Base-by-base conservation (phyloP, 441 rosid species). In the Hura crepitans region DNA sequence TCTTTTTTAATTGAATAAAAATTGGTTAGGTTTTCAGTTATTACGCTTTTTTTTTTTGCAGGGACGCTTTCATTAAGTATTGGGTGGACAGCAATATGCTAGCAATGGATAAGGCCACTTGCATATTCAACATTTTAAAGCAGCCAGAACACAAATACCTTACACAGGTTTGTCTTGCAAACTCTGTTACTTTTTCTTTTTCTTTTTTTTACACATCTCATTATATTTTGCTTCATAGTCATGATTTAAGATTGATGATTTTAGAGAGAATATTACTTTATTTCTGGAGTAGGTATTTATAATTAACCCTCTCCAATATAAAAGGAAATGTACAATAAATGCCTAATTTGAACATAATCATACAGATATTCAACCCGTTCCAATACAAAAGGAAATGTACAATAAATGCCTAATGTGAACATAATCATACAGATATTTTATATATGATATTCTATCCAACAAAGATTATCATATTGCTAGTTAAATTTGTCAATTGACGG, bases 1-100 rank as follows among this genome's bases (percentile, higher is more conserved):
- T n/a, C 55, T 30, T 35, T 15, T 42, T 4, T 13, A 4, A 46
- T 18, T n/a, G 10, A 17, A n/a, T 4, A n/a, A 12, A 58, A 12
- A 58, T 28, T 64, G 31, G 35, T 75, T 28, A 0, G 23, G 58
- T 18, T 0, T n/a, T 72, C 20, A 30, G 33, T n/a, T n/a, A 53
- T 47, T 31, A 9, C 25, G 8, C 23, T 62, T 45, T n/a, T 55
- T 28, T 68, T 71, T 30, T 51, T 74, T 75, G 73, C 66, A 96
- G 99, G 84, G 95, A 90, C 71, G 92, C 96, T 42, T 91, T 96
- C 83, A 76, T 89, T 82, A 86, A 86, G 82, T 96, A 85, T 75
- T 96, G 97, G 99, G 58, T 93, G 78, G 83, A 86, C 68, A 88
- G 90, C 10, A 87, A 83, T 80, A 82, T 96, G 87, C 81, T 96